These are phyloP conservation scores for Trichoderma breve DNA, from an alignment of 2,329 filamentous ascomycete species.

Conservation along the genomic window DNA sequence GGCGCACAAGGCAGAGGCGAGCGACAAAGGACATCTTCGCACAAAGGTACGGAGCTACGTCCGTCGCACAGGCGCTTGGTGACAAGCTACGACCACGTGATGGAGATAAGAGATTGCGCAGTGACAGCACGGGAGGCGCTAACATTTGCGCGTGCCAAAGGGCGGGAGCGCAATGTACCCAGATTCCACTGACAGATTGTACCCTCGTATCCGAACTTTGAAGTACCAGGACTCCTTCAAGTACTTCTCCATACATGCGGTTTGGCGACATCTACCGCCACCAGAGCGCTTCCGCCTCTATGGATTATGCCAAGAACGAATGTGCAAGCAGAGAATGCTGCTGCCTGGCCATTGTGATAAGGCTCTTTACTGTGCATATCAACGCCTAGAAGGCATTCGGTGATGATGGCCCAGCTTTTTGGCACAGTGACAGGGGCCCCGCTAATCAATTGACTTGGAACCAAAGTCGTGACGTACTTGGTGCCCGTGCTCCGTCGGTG, in stretches of 20 bases:
- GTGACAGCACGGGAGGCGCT: slow-evolving; percentile 8
- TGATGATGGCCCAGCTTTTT: background rate
- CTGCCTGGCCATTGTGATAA: background rate
- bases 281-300: background rate
- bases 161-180: background rate
- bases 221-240: background rate
- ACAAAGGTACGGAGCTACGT: background rate
- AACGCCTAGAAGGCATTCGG: background rate
- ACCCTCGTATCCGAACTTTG: background rate
- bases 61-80: background rate
- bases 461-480: background rate
- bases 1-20: background rate
- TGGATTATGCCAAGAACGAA: background rate
- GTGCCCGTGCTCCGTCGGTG: background rate
- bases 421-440: background rate
- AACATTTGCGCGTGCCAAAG: background rate
- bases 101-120: background rate
- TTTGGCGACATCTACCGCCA: background rate
- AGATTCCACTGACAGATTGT: background rate
- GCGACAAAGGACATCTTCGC: background rate
- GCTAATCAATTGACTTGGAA: background rate
- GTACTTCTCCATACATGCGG: background rate
- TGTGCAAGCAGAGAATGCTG: background rate
- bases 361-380: background rate
- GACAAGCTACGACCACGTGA: slow-evolving; percentile 1